Conservation (phyloP, 768 basidiomycete genomes). For the Mycena rebaudengoi region DNA sequence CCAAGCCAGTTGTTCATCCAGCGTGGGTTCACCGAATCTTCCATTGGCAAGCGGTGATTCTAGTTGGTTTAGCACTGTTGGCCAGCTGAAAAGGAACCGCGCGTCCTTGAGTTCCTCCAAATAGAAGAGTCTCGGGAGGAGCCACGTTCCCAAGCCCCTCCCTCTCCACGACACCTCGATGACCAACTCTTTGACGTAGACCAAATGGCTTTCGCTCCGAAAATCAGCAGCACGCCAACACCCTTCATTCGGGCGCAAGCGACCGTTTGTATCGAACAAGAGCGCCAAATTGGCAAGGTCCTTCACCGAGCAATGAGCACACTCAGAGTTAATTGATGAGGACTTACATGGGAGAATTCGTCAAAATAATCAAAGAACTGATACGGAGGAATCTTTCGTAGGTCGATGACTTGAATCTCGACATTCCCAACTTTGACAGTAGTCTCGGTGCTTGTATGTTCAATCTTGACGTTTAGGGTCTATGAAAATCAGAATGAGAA, state of each 20-base stretch:
- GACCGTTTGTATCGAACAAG: neutral
- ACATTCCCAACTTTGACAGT: neutral
- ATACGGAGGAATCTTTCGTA: neutral
- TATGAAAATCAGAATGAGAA: neutral
- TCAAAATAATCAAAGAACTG: slow-evolving; percentile 13
- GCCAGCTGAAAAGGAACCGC: slow-evolving; percentile 1
- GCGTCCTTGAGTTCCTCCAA: neutral
- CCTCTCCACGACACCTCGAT: neutral
- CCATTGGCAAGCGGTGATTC: neutral
- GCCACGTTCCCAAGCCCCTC: slow-evolving; percentile 1
- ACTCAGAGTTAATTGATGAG: too few relatives aligned
- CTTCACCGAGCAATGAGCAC: neutral
- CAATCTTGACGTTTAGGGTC: neutral
- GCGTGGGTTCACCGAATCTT: neutral
- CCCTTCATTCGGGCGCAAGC: slow-evolving; percentile 4
- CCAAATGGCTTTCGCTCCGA: neutral
- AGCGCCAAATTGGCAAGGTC: slow-evolving; percentile 9
- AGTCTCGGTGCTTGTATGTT: neutral
- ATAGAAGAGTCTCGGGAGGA: slow-evolving; percentile 10
- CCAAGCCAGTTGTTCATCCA: neutral
- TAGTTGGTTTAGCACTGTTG: neutral
- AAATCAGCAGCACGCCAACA: slow-evolving; percentile 8
- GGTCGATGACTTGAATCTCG: slow-evolving; percentile 10
- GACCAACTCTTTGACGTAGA: neutral
- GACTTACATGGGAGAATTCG: slow-evolving; percentile 12